A percentile compares a stretch with the other conserved stretches of the same genome.
Evolutionary conservation across 768 basidiomycete genomes (phyloP).

Genomic region (Infundibulicybe gibba): DNA sequence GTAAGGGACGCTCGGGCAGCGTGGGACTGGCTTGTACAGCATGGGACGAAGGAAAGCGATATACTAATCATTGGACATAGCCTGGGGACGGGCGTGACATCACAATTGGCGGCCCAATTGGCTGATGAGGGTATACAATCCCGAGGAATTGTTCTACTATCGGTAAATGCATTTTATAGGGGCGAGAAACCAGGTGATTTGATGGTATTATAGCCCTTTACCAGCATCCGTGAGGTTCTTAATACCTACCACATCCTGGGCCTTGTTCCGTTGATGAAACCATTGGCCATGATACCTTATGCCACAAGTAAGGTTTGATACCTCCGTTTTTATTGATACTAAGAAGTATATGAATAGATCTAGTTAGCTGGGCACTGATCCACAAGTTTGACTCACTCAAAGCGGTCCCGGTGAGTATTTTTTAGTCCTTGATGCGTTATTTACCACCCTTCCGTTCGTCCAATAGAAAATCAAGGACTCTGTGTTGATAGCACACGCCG

Average conservation of each 20-base stretch:
- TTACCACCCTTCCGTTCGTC: conserved; percentile 17
- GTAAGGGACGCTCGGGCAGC: conserved; percentile 70
- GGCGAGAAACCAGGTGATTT: conserved; percentile 35
- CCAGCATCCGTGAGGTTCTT: conserved; percentile 57
- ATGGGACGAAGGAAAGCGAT: conserved; percentile 53
- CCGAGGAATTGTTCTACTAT: conserved; percentile 48
- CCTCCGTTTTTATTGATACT: background rate
- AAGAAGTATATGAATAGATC: conserved; percentile 16
- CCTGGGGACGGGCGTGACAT: conserved; percentile 80
- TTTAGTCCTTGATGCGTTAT: background rate
- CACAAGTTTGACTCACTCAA: conserved; percentile 61
- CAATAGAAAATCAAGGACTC: conserved; percentile 61
- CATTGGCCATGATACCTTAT: conserved; percentile 63
- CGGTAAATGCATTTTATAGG: conserved; percentile 24
- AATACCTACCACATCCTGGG: conserved; percentile 69
- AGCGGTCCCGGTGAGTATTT: conserved; percentile 41
- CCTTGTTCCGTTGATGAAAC: conserved; percentile 68
- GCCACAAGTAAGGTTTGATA: conserved; percentile 49
- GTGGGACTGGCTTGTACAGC: conserved; percentile 70
- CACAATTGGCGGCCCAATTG: conserved; percentile 45
- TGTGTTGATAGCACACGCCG: conserved; percentile 73
- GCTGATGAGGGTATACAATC: conserved; percentile 35
- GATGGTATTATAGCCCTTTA: conserved; percentile 50
- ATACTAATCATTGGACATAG: conserved; percentile 84
- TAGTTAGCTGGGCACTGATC: conserved; percentile 35